phyloP scores from a whole-genome alignment of 306 rosid genomes.

The Betula pendula region DNA sequence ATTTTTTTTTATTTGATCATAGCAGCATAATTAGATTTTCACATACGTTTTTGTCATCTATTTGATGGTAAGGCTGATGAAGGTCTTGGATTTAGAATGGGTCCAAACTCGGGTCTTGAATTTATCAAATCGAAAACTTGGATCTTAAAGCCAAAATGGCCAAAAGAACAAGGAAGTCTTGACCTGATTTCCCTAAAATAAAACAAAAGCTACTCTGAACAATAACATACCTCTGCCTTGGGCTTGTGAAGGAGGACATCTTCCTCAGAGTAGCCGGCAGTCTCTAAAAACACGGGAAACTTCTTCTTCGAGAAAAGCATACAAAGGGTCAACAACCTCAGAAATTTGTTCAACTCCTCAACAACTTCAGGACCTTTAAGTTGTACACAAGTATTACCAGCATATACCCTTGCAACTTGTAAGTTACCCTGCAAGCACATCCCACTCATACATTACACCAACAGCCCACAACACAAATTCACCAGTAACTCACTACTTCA shows the following conservation, averaged over 20 bases:
- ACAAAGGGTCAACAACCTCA: conserved; percentile 79
- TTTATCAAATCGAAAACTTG: no score
- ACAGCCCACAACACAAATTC: background rate
- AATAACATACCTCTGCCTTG: conserved; percentile 79
- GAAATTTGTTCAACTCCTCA: conserved; percentile 59
- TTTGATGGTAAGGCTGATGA: no score
- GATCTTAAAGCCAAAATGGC: no score
- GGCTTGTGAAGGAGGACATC: conserved; percentile 93
- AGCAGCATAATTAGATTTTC: no score
- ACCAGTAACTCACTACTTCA: background rate
- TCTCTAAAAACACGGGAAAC: conserved; percentile 84
- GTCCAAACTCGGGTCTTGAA: no score
- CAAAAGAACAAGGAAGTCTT: no score
- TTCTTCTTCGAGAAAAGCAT: conserved; percentile 88
- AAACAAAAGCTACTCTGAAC: background rate
- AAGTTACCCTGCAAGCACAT: conserved; percentile 71
- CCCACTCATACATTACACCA: background rate
- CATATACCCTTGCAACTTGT: conserved; percentile 88
- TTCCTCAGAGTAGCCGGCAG: conserved; percentile 71
- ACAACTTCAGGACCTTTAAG: conserved; percentile 75
- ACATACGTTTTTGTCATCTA: no score
- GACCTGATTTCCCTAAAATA: background rate
- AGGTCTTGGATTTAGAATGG: no score
- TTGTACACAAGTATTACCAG: conserved; percentile 64
- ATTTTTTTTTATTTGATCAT: no score